Evolutionary conservation across 805 yeast species (phyloP).

Genomic region (Suhomyces kilbournensis): DNA sequence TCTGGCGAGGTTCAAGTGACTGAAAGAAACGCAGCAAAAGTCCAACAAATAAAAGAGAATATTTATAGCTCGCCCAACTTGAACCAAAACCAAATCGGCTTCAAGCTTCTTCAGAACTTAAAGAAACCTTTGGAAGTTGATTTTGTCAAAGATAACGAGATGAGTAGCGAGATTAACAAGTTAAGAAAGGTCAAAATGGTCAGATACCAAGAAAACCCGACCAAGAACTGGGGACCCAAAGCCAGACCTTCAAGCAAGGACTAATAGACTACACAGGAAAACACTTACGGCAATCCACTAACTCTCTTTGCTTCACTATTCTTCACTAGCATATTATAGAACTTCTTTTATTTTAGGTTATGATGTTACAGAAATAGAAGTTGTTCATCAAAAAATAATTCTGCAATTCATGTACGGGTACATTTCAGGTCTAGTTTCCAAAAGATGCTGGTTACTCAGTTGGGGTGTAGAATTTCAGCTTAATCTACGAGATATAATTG

Average conservation of each 20-base stretch:
- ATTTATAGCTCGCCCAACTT: constrained; percentile 43
- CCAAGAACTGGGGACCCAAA: constrained; percentile 97
- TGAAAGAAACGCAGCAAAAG: constrained; percentile 9
- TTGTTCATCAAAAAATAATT: too few species aligned
- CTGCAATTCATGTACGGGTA: background rate
- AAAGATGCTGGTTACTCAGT: too few species aligned
- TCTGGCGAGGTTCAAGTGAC: constrained; percentile 12
- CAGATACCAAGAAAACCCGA: constrained; percentile 88
- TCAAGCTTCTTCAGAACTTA: constrained; percentile 48
- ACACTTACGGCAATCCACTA: background rate
- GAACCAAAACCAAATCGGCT: constrained; percentile 45
- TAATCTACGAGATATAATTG: too few species aligned
- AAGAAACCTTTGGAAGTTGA: constrained; percentile 34
- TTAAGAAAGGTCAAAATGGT: constrained; percentile 77
- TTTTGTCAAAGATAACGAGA: constrained; percentile 58
- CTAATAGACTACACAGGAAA: background rate
- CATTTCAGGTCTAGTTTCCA: too few species aligned
- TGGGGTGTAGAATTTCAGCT: too few species aligned
- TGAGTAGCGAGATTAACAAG: constrained; percentile 54
- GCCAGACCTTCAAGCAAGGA: constrained; percentile 52
- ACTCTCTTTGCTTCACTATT: background rate
- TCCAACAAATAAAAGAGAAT: constrained; percentile 24
- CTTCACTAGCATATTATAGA: background rate
- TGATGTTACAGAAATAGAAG: too few species aligned
- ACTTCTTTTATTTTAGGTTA: too few species aligned